phyloP scores from a whole-genome alignment of 2,329 filamentous ascomycete genomes.

The Trematosphaeria pertusa region DNA sequence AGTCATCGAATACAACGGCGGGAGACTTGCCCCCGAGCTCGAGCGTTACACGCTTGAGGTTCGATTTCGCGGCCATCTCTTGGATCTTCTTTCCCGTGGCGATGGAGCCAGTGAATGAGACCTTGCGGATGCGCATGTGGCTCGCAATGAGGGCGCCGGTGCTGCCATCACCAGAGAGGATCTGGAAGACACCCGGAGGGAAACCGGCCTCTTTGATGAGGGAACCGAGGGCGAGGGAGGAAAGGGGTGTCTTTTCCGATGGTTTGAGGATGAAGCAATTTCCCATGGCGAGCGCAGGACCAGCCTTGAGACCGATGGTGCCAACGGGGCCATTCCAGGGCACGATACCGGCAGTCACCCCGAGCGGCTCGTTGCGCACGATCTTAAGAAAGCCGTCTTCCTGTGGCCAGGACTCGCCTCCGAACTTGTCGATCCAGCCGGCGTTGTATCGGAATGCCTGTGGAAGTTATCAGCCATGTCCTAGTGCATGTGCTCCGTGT shows the following conservation, averaged over 20 bases:
- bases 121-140: conserved; percentile 50
- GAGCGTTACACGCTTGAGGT: conserved; percentile 53
- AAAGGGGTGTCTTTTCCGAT: conserved; percentile 46
- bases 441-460: conserved; percentile 45
- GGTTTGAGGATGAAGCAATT: conserved; percentile 48
- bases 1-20: conserved; percentile 54
- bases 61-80: conserved; percentile 49
- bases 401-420: conserved; percentile 48
- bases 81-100: conserved; percentile 49
- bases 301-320: conserved; percentile 47
- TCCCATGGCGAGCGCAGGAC: conserved; percentile 44
- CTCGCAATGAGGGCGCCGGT: conserved; percentile 47
- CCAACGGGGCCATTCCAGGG: conserved; percentile 52
- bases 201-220: conserved; percentile 52
- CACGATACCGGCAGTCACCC: conserved; percentile 52
- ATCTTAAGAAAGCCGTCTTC: conserved; percentile 56
- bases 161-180: conserved; percentile 64
- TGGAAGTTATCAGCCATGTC: conserved; percentile 23
- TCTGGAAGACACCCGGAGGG: conserved; percentile 67
- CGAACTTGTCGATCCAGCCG: conserved; percentile 44
- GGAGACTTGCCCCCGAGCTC: conserved; percentile 56
- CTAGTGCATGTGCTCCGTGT: too few relatives aligned
- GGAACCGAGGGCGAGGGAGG: conserved; percentile 39
- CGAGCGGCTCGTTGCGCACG: conserved; percentile 51
- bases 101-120: conserved; percentile 53